Percentiles rank a stretch among this genome's conserved stretches.
These are phyloP conservation scores for Straminergon stramineum DNA, from an alignment of 225 moss, liverwort and hornwort genomes.

Conservation along the genomic window DNA sequence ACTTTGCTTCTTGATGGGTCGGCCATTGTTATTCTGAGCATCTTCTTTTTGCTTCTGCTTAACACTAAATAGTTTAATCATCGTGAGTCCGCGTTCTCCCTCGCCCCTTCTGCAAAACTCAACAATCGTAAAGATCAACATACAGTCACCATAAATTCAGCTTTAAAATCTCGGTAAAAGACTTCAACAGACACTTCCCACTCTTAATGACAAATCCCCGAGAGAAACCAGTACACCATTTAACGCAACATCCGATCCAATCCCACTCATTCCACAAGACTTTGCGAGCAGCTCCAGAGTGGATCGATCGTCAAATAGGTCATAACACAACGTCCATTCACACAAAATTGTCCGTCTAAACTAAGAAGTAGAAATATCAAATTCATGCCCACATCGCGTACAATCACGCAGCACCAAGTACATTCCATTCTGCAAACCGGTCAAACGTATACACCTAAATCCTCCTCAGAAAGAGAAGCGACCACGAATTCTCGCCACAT, in stretches of 20 bases:
- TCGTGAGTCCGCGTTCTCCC: constrained; percentile 62
- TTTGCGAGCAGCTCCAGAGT: neutral
- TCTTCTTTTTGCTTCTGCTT: constrained; percentile 99
- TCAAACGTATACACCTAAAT: neutral
- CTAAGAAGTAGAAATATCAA: neutral
- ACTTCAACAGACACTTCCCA: neutral
- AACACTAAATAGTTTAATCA: constrained; percentile 98
- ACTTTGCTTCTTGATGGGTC: constrained; percentile 95
- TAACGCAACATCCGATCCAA: neutral
- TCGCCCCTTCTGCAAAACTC: constrained; percentile 23
- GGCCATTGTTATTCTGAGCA: constrained; percentile 91
- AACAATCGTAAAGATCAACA: neutral
- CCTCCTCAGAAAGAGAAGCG: neutral
- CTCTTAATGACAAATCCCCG: neutral
- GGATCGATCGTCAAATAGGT: neutral
- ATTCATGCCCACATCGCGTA: neutral
- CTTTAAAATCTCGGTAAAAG: neutral
- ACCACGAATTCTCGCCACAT: neutral
- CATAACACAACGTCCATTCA: neutral
- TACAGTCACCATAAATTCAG: neutral
- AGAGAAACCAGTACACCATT: neutral
- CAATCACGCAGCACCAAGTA: neutral
- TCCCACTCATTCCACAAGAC: neutral
- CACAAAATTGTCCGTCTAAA: neutral
- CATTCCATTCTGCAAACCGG: neutral